phyloP scores from a whole-genome alignment of 1,284 basidiomycete genomes.

The Cutaneotrichosporon sp. region DNA sequence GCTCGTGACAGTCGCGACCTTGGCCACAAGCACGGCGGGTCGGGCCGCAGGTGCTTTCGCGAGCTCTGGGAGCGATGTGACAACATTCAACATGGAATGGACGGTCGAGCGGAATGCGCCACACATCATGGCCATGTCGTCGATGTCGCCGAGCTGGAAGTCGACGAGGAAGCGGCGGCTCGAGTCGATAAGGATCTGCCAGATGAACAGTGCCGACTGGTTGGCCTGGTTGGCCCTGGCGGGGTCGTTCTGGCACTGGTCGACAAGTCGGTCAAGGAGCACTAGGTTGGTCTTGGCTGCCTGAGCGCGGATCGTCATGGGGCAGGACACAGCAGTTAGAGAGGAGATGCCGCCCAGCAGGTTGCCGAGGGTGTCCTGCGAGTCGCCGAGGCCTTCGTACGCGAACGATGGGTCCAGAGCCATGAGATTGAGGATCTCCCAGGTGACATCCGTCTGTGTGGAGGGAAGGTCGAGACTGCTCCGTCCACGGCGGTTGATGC shows the following conservation, averaged over 20 bases:
- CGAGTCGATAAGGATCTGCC: constrained; percentile 43
- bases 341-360: constrained; percentile 32
- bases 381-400: constrained; percentile 23
- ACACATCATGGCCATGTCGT: constrained; percentile 35
- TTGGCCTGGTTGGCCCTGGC: constrained; percentile 13
- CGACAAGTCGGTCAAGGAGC: constrained; percentile 27
- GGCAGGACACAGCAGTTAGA: constrained; percentile 32
- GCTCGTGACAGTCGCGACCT: constrained; percentile 33
- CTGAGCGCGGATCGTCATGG: constrained; percentile 30
- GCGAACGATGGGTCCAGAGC: constrained; percentile 37
- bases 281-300: constrained; percentile 32
- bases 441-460: constrained; percentile 29
- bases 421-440: constrained; percentile 38
- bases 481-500: constrained; percentile 15
- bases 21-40: constrained; percentile 31
- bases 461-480: constrained; percentile 25
- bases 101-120: constrained; percentile 33
- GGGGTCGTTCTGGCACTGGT: constrained; percentile 13
- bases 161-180: constrained; percentile 41
- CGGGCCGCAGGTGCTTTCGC: constrained; percentile 31
- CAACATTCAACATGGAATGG: constrained; percentile 23
- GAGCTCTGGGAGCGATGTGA: constrained; percentile 22
- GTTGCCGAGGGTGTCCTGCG: constrained; percentile 26
- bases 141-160: constrained; percentile 39
- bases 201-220: constrained; percentile 24